Base-by-base conservation (phyloP, 257 asterid genomes). In the Perilla frutescens region DNA sequence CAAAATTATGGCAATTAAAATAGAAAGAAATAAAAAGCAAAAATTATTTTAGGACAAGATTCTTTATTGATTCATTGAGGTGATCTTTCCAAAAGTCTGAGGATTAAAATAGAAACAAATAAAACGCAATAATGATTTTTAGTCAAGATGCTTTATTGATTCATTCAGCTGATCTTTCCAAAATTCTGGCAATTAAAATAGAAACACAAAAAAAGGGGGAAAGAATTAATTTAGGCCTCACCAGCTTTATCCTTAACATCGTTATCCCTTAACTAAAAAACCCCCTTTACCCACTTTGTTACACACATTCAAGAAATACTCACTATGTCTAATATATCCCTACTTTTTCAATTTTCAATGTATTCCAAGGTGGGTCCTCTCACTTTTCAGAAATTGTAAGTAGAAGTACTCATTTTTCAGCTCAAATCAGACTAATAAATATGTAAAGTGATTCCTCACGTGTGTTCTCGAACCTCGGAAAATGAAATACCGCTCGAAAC, bases 211-310 rank as follows among this genome's bases (percentile, higher is more conserved):
- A 31, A 57, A 57, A 1, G 26, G 26, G 36, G 6, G 1, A 1
- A 11, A 64, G 70, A 12, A 64, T 9, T 44, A 29, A 8, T 65
- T 53, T 44, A 60, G 75, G 64, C 82, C 87, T 77, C 86, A 73
- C 2, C 73, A 50, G 39, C 82, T 76, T 50, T 74, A 88, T 84
- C 93, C 70, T 37, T 13, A n/a, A 55, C 69, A 79, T 77, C 89
- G 55, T 76, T 75, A 83, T 88, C 89, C 85, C n/a, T n/a, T n/a
- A n/a, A n/a, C n/a, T n/a, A n/a, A n/a, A n/a, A n/a, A n/a, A n/a
- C n/a, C n/a, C n/a, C n/a, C n/a, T n/a, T n/a, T n/a, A n/a, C n/a
- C n/a, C n/a, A n/a, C n/a, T n/a, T n/a, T n/a, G n/a, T n/a, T n/a
- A n/a, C n/a, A n/a, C n/a, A n/a, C n/a, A n/a, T n/a, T n/a, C n/a